Evolutionary conservation across 768 basidiomycete species (phyloP).

Genomic region (Macrolepiota albuminosa): DNA sequence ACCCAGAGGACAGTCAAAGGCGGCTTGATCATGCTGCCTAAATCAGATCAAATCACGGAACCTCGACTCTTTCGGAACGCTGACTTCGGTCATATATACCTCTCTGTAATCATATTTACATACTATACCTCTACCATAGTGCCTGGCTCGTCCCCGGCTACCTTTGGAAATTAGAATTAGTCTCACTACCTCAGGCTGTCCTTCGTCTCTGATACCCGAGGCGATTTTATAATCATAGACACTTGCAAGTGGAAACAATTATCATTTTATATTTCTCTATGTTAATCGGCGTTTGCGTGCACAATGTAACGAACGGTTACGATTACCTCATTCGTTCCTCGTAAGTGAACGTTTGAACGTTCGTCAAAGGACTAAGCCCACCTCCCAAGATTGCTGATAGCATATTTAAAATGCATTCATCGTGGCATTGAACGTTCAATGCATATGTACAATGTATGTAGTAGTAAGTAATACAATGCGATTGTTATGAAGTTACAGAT

Average conservation of each 20-base stretch:
- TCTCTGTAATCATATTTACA: neutral
- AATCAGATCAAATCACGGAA: neutral
- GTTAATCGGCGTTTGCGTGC: neutral
- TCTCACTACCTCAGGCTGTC: neutral
- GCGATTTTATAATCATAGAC: too few species aligned
- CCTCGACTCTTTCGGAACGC: neutral
- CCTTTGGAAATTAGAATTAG: neutral
- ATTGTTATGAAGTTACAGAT: neutral
- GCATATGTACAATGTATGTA: constrained; percentile 2
- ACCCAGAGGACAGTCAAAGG: constrained; percentile 20
- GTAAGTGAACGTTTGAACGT: too few species aligned
- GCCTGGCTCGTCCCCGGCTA: neutral
- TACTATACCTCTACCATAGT: neutral
- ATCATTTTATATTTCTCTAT: too few species aligned
- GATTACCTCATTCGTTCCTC: too few species aligned
- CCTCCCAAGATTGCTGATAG: neutral
- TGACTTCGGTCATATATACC: neutral
- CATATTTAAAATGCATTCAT: neutral
- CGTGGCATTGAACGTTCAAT: neutral
- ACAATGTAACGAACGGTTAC: too few species aligned
- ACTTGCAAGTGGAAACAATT: too few species aligned
- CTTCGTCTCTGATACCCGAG: neutral
- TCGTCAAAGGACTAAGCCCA: too few species aligned
- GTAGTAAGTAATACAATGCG: constrained; percentile 10
- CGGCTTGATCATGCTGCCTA: constrained; percentile 20